Conservation (phyloP, 805 yeast species). For the Myxozyma nipponensis region DNA sequence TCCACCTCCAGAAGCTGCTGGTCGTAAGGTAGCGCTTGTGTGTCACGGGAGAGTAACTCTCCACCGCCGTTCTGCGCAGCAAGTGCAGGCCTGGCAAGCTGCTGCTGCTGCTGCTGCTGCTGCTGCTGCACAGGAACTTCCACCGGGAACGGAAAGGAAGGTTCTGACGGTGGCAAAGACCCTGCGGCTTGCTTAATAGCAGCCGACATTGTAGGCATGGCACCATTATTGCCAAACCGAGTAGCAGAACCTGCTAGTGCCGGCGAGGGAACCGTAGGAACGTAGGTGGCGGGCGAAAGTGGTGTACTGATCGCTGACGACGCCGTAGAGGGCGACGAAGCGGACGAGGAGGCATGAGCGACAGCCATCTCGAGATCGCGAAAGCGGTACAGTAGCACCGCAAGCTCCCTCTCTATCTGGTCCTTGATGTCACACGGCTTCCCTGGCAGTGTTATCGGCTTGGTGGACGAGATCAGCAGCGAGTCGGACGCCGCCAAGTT, state of each 20-base stretch:
- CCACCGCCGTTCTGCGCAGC: neutral
- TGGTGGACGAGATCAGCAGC: conserved; percentile 23
- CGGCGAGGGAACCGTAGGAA: conserved; percentile 3
- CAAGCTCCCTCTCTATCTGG: conserved; percentile 28
- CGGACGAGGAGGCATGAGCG: conserved; percentile 2
- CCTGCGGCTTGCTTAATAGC: neutral
- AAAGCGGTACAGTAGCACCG: conserved; percentile 24
- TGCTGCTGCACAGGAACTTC: neutral
- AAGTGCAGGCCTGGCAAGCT: neutral
- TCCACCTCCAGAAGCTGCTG: conserved; percentile 16
- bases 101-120: neutral
- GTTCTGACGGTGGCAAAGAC: neutral
- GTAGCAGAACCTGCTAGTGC: neutral
- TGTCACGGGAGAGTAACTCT: neutral
- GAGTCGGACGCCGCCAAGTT: conserved; percentile 27
- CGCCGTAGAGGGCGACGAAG: conserved; percentile 2
- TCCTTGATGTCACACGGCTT: conserved; percentile 27
- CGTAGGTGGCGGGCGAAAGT: neutral
- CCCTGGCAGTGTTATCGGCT: conserved; percentile 26
- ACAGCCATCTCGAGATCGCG: conserved; percentile 20
- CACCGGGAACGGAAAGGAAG: neutral
- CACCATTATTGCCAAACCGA: neutral
- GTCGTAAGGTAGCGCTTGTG: conserved; percentile 9
- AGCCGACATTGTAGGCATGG: neutral
- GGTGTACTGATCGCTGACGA: conserved; percentile 1